phyloP scores from a whole-genome alignment of 2,329 filamentous ascomycete genomes.

The Sporothrix curviconia region DNA sequence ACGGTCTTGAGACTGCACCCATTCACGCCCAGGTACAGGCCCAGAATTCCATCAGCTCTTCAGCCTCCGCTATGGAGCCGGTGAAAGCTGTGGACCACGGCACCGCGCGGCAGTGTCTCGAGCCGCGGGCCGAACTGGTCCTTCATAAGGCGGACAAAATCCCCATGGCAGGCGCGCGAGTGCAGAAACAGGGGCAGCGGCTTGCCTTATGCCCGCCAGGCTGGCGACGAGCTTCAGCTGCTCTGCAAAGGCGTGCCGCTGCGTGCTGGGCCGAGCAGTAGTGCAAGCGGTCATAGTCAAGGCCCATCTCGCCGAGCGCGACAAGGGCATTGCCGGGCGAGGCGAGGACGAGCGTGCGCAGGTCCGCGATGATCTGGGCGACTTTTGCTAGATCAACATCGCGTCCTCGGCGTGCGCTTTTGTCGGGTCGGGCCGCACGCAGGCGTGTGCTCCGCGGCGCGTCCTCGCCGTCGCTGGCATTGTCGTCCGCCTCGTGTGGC shows the following conservation, averaged over 20 bases:
- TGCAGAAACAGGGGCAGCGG: slow-evolving; percentile 88
- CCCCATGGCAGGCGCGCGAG: slow-evolving; percentile 75
- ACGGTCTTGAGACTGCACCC: slow-evolving; percentile 93
- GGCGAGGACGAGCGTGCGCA: slow-evolving; percentile 58
- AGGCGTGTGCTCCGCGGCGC: slow-evolving; percentile 36
- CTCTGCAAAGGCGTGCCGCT: slow-evolving; percentile 76
- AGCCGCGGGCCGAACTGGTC: slow-evolving; percentile 51
- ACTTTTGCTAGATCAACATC: slow-evolving; percentile 37
- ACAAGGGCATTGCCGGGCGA: slow-evolving; percentile 49
- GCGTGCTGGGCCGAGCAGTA: slow-evolving; percentile 71
- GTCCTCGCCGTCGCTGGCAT: slow-evolving; percentile 29
- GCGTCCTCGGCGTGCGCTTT: slow-evolving; percentile 42
- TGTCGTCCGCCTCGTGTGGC: slow-evolving; percentile 30
- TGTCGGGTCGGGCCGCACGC: slow-evolving; percentile 48
- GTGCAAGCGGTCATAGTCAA: slow-evolving; percentile 90
- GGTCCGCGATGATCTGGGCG: slow-evolving; percentile 45
- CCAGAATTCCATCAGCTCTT: slow-evolving; percentile 63
- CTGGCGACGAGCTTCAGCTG: slow-evolving; percentile 73
- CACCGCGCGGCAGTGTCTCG: slow-evolving; percentile 59
- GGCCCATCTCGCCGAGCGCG: slow-evolving; percentile 89
- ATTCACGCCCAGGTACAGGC: slow-evolving; percentile 89
- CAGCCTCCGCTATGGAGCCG: slow-evolving; percentile 78
- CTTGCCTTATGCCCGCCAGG: slow-evolving; percentile 40
- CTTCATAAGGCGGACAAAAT: slow-evolving; percentile 70
- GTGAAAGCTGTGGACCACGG: slow-evolving; percentile 95